Base-by-base conservation (phyloP, 2,329 filamentous ascomycete genomes). In the Sarocladium brachiariae region DNA sequence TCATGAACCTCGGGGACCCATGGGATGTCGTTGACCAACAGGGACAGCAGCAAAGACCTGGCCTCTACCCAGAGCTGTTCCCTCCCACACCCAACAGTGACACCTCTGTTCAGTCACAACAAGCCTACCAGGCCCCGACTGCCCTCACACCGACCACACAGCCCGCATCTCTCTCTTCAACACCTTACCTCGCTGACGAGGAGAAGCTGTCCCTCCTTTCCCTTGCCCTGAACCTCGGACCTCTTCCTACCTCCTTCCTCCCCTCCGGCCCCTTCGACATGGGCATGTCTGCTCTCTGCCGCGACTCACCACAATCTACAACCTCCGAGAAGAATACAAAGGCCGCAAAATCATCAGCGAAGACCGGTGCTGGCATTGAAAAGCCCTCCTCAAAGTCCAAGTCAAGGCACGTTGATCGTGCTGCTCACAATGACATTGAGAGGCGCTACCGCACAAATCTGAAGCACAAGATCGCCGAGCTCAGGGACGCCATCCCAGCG, bases 351-450 rank as follows among this genome's bases (percentile, higher is more conserved):
- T 33, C 25, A 30, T 33, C 45, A 33, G 25, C 45, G 4, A 31
- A 19, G 25, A 33, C 45, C 10, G 41, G 23, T 18, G 45, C 45
- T 19, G 45, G 45, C 7, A 30, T 30, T 10, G 45, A 48, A 11
- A 34, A 31, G 25, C 6, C 45, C 6, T 31, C 25, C 5, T 18
- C 45, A n/a, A 48, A 48, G 16, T 31, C 25, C 9, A 48, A 48
- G 45, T 3, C 45, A 4, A 48, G 45, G 19, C 25, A 33, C n/a
- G 45, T 48, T 16, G 45, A 48, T n/a, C 45, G 45, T 23, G 45
- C 89, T 18, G 89, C 90, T 1, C 91, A 96, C 69, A 96, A 96
- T 68, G 91, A 96, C 76, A 95, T 96, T 56, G 91, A 96, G 71
- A 96, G 95, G 75, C 77, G 91, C 56, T 96, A 96, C 66, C 84